These are phyloP conservation scores for Pyracantha coccinea DNA, from an alignment of 331 rosid genomes.

Conservation along the genomic window DNA sequence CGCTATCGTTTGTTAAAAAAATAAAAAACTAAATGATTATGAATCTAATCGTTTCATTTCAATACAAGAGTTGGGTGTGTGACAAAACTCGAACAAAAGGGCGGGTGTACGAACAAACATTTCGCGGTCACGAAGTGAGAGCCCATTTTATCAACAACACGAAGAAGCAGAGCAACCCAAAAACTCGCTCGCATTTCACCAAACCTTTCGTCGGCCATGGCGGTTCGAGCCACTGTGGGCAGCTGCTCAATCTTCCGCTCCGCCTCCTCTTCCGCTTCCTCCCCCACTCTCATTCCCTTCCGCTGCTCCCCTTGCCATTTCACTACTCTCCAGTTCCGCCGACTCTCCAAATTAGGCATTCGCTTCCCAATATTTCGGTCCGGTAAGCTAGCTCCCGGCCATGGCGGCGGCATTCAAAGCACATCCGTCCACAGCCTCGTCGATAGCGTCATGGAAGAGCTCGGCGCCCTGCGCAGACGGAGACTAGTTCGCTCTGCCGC, in stretches of 20 bases:
- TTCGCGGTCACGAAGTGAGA: neutral
- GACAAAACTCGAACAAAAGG: neutral
- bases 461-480: slow-evolving; percentile 33
- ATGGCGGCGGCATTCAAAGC: slow-evolving; percentile 32
- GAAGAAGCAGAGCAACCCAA: neutral
- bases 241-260: slow-evolving; percentile 46
- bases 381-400: slow-evolving; percentile 12
- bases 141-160: neutral
- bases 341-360: slow-evolving; percentile 11
- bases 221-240: slow-evolving; percentile 53
- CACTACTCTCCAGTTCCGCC: slow-evolving; percentile 12
- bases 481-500: slow-evolving; percentile 41
- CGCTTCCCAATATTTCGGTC: slow-evolving; percentile 11
- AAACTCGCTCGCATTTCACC: neutral
- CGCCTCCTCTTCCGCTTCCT: slow-evolving; percentile 43
- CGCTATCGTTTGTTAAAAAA: no score
- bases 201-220: slow-evolving; percentile 32
- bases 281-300: slow-evolving; percentile 44
- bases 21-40: no score
- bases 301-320: slow-evolving; percentile 34
- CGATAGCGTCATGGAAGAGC: slow-evolving; percentile 64
- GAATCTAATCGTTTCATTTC: no score
- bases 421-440: slow-evolving; percentile 52
- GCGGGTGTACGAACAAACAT: neutral
- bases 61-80: neutral